Evolutionary conservation across 2,329 filamentous ascomycete genomes (phyloP).

Genomic region (Phialophora chinensis): DNA sequence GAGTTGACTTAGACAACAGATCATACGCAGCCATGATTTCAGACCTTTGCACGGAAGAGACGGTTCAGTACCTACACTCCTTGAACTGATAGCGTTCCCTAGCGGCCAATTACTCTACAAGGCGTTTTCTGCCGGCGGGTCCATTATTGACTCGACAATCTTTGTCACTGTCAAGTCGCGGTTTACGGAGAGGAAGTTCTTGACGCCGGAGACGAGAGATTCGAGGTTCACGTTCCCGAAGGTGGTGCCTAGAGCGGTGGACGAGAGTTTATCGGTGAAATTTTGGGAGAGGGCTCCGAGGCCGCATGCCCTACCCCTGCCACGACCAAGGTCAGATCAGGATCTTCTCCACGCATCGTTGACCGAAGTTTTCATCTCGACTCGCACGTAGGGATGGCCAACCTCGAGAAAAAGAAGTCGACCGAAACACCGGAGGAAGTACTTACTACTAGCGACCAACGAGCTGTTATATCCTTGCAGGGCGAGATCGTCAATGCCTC

Average conservation of each 20-base stretch:
- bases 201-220: constrained; percentile 91
- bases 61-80: too few relatives aligned
- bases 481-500: constrained; percentile 60
- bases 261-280: constrained; percentile 91
- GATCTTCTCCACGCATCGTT: not conserved
- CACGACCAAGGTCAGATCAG: not conserved
- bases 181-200: constrained; percentile 96
- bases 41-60: too few relatives aligned
- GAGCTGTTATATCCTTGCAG: constrained; percentile 11
- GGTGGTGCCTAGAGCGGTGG: constrained; percentile 80
- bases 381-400: constrained; percentile 1
- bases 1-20: too few relatives aligned
- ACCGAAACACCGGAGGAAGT: constrained; percentile 1
- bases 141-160: constrained; percentile 98
- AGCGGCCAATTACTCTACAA: too few relatives aligned
- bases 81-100: too few relatives aligned
- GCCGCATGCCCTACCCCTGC: constrained; percentile 53
- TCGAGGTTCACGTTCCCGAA: constrained; percentile 85
- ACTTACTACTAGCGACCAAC: constrained; percentile 9
- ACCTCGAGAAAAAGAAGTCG: constrained; percentile 7
- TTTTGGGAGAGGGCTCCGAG: constrained; percentile 91
- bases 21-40: too few relatives aligned
- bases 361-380: not conserved
- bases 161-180: constrained; percentile 96
- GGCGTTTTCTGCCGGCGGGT: constrained; percentile 85